Evolutionary conservation across 306 rosid species (phyloP).

Genomic region (Vigna radiata): DNA sequence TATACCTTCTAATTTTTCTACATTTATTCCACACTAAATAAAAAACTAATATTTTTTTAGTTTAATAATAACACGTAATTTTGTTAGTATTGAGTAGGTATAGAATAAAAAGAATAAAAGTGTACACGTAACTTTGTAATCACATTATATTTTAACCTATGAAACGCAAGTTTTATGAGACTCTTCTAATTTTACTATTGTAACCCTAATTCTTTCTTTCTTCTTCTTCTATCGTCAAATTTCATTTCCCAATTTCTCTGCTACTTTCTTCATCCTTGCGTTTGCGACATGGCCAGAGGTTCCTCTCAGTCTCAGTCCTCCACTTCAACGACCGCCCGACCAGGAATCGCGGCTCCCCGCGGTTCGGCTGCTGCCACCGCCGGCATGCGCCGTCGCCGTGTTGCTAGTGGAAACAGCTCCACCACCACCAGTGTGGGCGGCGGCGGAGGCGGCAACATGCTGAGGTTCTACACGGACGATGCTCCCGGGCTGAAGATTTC

Average conservation of each 20-base stretch:
- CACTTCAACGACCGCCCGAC: constrained; percentile 63
- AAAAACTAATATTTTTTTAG: no score
- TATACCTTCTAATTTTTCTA: no score
- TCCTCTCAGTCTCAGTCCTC: constrained; percentile 88
- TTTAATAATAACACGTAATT: no score
- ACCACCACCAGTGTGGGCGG: constrained; percentile 40
- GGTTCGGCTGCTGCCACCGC: constrained; percentile 94
- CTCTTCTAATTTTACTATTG: not conserved
- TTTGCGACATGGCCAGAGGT: constrained; percentile 71
- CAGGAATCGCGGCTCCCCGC: constrained; percentile 80
- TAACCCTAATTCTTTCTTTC: not conserved
- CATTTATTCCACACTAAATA: no score
- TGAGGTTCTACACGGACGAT: constrained; percentile 92
- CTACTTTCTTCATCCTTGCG: not conserved
- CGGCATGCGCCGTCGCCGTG: constrained; percentile 92
- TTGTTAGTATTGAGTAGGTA: no score
- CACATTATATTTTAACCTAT: no score
- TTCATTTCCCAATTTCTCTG: not conserved
- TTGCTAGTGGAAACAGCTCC: constrained; percentile 49
- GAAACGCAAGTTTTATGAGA: not conserved
- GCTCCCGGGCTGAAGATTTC: constrained; percentile 91
- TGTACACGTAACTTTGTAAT: no score
- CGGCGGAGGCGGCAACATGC: constrained; percentile 63
- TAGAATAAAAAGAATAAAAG: no score
- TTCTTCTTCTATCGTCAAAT: not conserved